phyloP scores from a whole-genome alignment of 345 rosid species.

The Rhizophora apiculata region DNA sequence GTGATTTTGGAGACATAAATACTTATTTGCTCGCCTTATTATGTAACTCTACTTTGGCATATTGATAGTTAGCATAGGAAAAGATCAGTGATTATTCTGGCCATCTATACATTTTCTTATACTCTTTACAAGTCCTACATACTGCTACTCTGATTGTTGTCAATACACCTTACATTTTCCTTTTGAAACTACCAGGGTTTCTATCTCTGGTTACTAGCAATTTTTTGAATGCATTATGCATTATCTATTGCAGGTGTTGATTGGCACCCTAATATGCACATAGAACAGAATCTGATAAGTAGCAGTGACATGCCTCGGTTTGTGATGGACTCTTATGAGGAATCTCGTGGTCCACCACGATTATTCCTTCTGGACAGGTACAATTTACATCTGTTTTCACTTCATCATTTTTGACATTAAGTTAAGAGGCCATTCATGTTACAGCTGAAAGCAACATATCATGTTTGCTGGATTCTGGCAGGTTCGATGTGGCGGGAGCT shows the following conservation, averaged over 20 bases:
- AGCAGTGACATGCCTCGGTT: slow-evolving; percentile 92
- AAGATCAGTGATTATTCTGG: not conserved
- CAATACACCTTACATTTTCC: not conserved
- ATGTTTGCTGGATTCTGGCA: slow-evolving; percentile 24
- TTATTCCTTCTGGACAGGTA: slow-evolving; percentile 95
- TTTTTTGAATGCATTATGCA: slow-evolving; percentile 1
- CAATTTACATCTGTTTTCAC: slow-evolving; percentile 16
- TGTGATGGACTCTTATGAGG: slow-evolving; percentile 97
- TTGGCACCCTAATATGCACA: slow-evolving; percentile 77
- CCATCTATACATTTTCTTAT: not conserved
- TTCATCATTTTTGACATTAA: not conserved
- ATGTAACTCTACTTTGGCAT: not conserved
- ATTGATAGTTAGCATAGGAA: not conserved
- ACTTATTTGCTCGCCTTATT: not conserved
- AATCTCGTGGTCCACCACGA: slow-evolving; percentile 82
- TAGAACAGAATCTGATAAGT: slow-evolving; percentile 65
- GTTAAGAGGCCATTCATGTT: not conserved
- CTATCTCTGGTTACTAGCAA: not conserved
- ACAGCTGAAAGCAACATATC: not conserved
- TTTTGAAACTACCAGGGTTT: slow-evolving; percentile 1
- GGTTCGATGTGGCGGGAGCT: slow-evolving; percentile 97
- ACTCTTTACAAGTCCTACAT: not conserved
- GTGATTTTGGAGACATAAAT: not conserved
- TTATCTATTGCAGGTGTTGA: slow-evolving; percentile 55
- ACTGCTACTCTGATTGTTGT: not conserved